phyloP scores from a whole-genome alignment of 495 filamentous ascomycete species.

The Tuber borchii region DNA sequence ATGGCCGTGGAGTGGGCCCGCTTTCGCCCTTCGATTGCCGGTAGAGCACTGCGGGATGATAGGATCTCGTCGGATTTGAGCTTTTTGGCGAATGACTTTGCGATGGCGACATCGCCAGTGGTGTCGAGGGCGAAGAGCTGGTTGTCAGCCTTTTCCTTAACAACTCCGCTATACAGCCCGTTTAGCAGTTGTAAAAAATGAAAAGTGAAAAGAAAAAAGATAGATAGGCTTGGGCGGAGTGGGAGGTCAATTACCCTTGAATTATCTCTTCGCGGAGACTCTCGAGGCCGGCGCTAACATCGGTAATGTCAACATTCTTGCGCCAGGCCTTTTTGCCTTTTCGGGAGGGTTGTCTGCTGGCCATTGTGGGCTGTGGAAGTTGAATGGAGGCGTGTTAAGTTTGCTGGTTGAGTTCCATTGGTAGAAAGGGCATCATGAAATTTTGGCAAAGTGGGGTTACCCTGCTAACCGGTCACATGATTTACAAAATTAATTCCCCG shows the following conservation, averaged over 20 bases:
- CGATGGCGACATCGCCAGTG: slow-evolving; percentile 57
- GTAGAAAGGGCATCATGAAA: background rate
- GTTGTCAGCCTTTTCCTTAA: slow-evolving; percentile 52
- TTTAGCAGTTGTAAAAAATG: slow-evolving; percentile 4
- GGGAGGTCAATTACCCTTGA: slow-evolving; percentile 57
- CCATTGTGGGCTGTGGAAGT: slow-evolving; percentile 47
- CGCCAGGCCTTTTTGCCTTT: slow-evolving; percentile 99
- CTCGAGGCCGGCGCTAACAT: slow-evolving; percentile 76
- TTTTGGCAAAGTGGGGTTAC: background rate
- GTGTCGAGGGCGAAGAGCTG: slow-evolving; percentile 78
- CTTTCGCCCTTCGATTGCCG: slow-evolving; percentile 69
- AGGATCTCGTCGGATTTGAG: slow-evolving; percentile 89
- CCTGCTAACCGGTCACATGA: background rate
- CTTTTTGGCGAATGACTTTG: slow-evolving; percentile 56
- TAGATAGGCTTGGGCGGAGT: slow-evolving; percentile 2
- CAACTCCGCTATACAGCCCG: slow-evolving; percentile 60
- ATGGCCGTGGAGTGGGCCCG: slow-evolving; percentile 52
- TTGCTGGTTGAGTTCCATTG: background rate
- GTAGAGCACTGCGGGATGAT: slow-evolving; percentile 70
- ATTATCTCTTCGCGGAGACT: slow-evolving; percentile 79
- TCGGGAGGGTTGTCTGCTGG: slow-evolving; percentile 73
- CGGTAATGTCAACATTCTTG: slow-evolving; percentile 90
- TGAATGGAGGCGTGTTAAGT: slow-evolving; percentile 27
- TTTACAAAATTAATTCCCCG: background rate
- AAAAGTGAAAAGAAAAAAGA: background rate